phyloP scores from a whole-genome alignment of 768 basidiomycete genomes.

The Flagelloscypha sp. region DNA sequence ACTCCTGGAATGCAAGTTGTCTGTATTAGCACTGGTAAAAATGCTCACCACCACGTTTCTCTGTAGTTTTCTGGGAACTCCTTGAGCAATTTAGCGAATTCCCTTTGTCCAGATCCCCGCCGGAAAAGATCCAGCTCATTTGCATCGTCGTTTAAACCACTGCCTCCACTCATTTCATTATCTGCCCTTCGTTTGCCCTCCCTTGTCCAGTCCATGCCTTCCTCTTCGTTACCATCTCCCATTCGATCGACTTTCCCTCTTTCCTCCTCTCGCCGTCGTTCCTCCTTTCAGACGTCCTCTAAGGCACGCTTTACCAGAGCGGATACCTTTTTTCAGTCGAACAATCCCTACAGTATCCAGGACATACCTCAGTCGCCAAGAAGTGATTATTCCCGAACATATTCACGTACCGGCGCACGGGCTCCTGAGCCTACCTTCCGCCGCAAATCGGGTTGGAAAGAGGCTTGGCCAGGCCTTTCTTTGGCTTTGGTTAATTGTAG shows the following conservation, averaged over 20 bases:
- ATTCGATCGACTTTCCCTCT: constrained; percentile 5
- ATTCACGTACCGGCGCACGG: constrained; percentile 29
- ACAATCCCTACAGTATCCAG: too few relatives aligned
- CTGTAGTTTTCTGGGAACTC: too few relatives aligned
- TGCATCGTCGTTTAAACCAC: constrained; percentile 15
- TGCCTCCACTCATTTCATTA: constrained; percentile 26
- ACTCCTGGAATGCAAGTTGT: too few relatives aligned
- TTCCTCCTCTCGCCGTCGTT: constrained; percentile 16
- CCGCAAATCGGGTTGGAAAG: constrained; percentile 16
- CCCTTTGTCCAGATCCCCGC: too few relatives aligned
- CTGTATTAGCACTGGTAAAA: too few relatives aligned
- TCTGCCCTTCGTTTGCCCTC: constrained; percentile 32
- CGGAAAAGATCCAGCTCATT: not conserved
- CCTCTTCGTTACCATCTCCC: constrained; percentile 7
- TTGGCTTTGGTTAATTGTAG: too few relatives aligned
- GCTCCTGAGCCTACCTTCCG: constrained; percentile 29
- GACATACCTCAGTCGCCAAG: too few relatives aligned
- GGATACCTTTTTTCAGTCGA: constrained; percentile 31
- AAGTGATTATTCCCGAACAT: constrained; percentile 21
- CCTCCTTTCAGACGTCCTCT: constrained; percentile 41
- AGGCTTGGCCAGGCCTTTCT: not conserved
- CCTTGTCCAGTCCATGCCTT: constrained; percentile 19
- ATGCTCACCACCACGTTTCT: too few relatives aligned
- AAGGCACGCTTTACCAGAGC: constrained; percentile 50
- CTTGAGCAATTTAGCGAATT: too few relatives aligned